These are phyloP conservation scores for Meyerozyma carpophila DNA, from an alignment of 1,139 yeast genomes.

Conservation along the genomic window DNA sequence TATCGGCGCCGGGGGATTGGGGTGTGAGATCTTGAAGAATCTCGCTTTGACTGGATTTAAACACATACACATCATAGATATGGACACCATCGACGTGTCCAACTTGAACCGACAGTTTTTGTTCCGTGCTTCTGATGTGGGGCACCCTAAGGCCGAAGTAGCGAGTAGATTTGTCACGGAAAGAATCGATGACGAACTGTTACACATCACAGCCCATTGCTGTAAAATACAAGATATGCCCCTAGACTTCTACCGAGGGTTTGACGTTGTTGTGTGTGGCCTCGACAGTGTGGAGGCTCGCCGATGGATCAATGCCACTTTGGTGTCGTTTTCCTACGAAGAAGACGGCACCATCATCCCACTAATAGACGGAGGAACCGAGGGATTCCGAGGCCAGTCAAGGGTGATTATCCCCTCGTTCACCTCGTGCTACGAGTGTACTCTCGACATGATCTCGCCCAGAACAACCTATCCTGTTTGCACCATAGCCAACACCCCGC, in stretches of 20 bases:
- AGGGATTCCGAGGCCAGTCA: constrained; percentile 90
- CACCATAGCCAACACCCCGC: constrained; percentile 90
- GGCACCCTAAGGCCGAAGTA: constrained; percentile 71
- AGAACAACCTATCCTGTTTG: constrained; percentile 82
- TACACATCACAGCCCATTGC: constrained; percentile 52
- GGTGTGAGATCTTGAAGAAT: constrained; percentile 88
- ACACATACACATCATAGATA: constrained; percentile 78
- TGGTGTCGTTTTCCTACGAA: constrained; percentile 50
- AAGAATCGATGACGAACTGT: constrained; percentile 37
- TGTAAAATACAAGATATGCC: constrained; percentile 72
- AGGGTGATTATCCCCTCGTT: constrained; percentile 82
- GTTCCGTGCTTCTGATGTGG: constrained; percentile 69
- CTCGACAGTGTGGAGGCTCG: constrained; percentile 88
- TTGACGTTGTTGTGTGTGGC: constrained; percentile 78
- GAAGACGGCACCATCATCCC: constrained; percentile 63
- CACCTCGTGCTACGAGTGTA: constrained; percentile 90
- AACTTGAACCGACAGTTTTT: constrained; percentile 88
- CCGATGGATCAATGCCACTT: constrained; percentile 80
- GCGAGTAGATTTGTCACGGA: constrained; percentile 62
- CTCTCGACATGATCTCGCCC: constrained; percentile 68
- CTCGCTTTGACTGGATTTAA: constrained; percentile 73
- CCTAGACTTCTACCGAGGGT: constrained; percentile 59
- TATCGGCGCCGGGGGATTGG: constrained; percentile 94
- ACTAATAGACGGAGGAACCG: constrained; percentile 92
- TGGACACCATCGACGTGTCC: constrained; percentile 91